Evolutionary conservation across 2,329 filamentous ascomycete species (phyloP).

Genomic region (Kalaharituber pfeilii): DNA sequence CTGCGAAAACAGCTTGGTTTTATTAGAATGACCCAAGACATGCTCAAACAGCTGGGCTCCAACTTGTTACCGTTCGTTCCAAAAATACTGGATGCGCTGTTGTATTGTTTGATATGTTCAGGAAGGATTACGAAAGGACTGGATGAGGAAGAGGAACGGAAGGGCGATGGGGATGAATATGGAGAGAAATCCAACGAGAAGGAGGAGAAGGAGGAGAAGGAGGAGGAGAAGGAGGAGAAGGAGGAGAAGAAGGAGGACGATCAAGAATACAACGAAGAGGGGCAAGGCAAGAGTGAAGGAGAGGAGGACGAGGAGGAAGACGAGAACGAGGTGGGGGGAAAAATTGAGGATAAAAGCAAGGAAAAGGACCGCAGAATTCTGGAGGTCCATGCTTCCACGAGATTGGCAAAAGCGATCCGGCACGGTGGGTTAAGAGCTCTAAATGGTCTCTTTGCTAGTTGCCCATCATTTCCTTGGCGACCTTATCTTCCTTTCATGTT

Average conservation of each 20-base stretch:
- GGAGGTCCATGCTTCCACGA: conserved; percentile 7
- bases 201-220: conserved; percentile 27
- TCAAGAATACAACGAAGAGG: not conserved
- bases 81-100: conserved; percentile 53
- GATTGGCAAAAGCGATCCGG: conserved; percentile 38
- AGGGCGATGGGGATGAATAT: conserved; percentile 21
- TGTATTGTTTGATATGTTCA: conserved; percentile 63
- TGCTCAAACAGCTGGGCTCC: conserved; percentile 67
- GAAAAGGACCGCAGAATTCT: conserved; percentile 27
- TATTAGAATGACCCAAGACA: conserved; percentile 74
- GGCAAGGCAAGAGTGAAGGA: not conserved
- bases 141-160: conserved; percentile 24
- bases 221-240: not conserved
- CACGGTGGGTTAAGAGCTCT: conserved; percentile 69
- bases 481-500: conserved; percentile 55
- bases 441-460: conserved; percentile 57
- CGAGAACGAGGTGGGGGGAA: not conserved
- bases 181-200: conserved; percentile 25
- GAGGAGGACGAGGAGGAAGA: not conserved
- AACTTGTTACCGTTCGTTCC: conserved; percentile 51
- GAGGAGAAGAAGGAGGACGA: not conserved
- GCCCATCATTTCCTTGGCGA: conserved; percentile 52
- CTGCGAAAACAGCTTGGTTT: conserved; percentile 75
- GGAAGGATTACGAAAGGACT: conserved; percentile 28
- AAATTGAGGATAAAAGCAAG: too few relatives aligned